Base-by-base conservation (phyloP, 2,329 filamentous ascomycete genomes). In the Monosporascus sp. region DNA sequence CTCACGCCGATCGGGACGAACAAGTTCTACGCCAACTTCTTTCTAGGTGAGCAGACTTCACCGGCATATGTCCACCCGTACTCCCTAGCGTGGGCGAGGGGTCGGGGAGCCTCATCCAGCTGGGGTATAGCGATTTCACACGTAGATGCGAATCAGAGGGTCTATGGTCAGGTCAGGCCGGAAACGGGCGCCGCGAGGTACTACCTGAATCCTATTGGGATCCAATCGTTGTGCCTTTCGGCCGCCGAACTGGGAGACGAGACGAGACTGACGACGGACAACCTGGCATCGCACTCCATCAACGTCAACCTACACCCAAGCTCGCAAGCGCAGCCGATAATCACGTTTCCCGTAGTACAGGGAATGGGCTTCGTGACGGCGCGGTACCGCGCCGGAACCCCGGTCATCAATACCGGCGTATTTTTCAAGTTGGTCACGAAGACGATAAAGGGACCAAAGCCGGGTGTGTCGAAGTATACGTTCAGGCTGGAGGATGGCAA, bases 331-430 rank as follows among this genome's bases (percentile, higher is more conserved):
- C 68, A 75, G 1, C 80, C 87, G 0, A 75, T 80, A 1, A 79
- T 97, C 20, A 86, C 82, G 0, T 90, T 96, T 58, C 91, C 92
- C 0, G 66, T 97, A 7, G 84, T 96, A 0, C 93, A 97, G 65
- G 94, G 94, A 11, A 94, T 95, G 84, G 87, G 83, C 0, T 96
- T 91, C 62, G 76, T 96, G 18, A 97, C 92, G 5, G 92, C 79
- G 0, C 69, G 88, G 18, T 97, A 92, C 70, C 78, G 77, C 51
- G 83, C 84, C 31, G 77, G 83, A 0, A 85, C 83, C 7, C 93
- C 93, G 0, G 65, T 85, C 4, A 78, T 97, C 44, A 84, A 92
- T 60, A 87, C 85, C 22, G 84, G 83, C 1, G 80, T 94, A 2
- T 87, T 86, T 55, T 95, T 93, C 74, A 78, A 79, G 53, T 83